Conservation (phyloP, 495 filamentous ascomycete species). For the Tuber microsphaerosporum region DNA sequence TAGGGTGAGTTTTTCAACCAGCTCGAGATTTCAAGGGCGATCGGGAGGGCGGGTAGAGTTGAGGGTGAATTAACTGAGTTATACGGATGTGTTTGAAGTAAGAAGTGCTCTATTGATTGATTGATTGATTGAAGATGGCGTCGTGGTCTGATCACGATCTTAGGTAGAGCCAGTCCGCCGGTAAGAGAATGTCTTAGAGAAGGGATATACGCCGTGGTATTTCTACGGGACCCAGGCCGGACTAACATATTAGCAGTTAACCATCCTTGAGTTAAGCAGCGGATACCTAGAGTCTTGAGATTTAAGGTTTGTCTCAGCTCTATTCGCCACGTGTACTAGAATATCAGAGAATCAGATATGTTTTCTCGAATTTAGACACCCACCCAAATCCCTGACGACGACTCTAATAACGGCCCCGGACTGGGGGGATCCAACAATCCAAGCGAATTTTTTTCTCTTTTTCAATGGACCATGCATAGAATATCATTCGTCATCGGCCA, state of each 20-base stretch:
- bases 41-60: background rate
- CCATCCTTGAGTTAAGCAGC: background rate
- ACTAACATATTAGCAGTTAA: background rate
- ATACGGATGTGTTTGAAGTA: background rate
- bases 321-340: background rate
- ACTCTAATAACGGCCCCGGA: background rate
- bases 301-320: background rate
- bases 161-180: background rate
- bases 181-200: background rate
- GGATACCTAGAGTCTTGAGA: background rate
- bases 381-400: too few relatives aligned
- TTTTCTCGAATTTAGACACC: background rate
- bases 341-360: background rate
- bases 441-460: background rate
- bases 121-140: background rate
- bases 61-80: background rate
- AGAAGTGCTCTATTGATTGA: background rate
- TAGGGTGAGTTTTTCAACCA: background rate
- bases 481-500: background rate
- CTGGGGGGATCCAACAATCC: background rate
- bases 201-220: background rate
- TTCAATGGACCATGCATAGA: background rate
- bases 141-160: background rate
- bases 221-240: background rate
- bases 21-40: background rate